Evolutionary conservation across 2,329 filamentous ascomycete species (phyloP).

Genomic region (Fusarium papillatum): DNA sequence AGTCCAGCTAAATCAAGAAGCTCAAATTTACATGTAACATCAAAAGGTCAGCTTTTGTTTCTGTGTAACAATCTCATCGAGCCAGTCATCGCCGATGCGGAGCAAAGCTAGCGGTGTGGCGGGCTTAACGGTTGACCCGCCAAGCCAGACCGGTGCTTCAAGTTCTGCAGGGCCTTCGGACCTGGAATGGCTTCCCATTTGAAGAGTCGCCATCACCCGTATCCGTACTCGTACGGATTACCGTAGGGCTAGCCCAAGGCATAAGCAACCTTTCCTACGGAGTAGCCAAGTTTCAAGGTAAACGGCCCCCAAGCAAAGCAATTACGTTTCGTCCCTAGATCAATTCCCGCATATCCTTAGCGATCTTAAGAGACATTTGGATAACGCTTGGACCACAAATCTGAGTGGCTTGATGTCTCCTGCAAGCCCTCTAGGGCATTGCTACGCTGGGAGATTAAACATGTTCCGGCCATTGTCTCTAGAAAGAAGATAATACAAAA

Average conservation of each 20-base stretch:
- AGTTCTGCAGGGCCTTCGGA: not conserved
- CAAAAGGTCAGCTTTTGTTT: not conserved
- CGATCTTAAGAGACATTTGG: not conserved
- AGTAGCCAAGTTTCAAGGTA: not conserved
- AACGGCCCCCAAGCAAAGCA: not conserved
- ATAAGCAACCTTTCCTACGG: not conserved
- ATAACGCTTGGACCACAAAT: not conserved
- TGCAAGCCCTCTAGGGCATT: not conserved
- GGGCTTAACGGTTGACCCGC: not conserved
- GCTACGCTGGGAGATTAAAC: not conserved
- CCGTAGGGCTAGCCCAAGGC: not conserved
- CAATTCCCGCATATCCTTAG: not conserved
- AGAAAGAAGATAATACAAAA: not conserved
- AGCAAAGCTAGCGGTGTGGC: not conserved
- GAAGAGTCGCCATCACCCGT: not conserved
- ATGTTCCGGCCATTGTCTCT: not conserved
- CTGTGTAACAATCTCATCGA: not conserved
- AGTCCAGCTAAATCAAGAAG: not conserved
- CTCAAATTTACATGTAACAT: not conserved
- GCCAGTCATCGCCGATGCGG: not conserved
- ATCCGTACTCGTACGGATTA: not conserved
- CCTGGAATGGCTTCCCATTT: not conserved
- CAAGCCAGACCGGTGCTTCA: not conserved
- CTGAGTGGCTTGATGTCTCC: not conserved
- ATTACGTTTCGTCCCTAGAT: not conserved